Percentiles rank a stretch among this genome's conserved stretches.
These are phyloP conservation scores for Salix dunnii DNA, from an alignment of 345 rosid genomes.

Conservation along the genomic window DNA sequence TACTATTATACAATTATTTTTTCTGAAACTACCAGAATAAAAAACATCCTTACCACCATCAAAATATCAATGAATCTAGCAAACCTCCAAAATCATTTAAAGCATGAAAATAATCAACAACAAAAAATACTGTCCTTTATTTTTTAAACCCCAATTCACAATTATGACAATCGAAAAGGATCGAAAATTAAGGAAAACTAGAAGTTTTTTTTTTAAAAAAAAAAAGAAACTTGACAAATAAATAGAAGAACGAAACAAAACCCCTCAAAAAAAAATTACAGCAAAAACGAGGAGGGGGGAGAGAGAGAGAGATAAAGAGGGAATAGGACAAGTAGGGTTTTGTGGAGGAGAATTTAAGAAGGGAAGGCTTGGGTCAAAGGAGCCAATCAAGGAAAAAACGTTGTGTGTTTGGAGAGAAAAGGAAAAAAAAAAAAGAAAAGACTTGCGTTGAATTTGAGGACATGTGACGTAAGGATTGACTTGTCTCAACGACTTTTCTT, in stretches of 20 bases:
- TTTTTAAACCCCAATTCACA: not conserved
- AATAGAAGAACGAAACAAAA: not conserved
- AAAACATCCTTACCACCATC: not conserved
- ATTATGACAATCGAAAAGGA: not conserved
- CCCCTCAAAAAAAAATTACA: not conserved
- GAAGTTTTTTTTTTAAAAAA: not conserved
- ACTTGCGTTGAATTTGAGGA: too few relatives aligned
- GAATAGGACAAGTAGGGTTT: not conserved
- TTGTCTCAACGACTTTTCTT: too few relatives aligned
- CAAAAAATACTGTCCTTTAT: not conserved
- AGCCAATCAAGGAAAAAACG: not conserved
- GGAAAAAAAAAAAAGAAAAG: not conserved
- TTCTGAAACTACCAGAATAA: not conserved
- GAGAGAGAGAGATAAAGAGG: not conserved
- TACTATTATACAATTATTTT: not conserved
- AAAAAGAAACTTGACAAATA: not conserved
- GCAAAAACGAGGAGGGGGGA: not conserved
- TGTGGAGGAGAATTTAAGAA: conserved; percentile 1
- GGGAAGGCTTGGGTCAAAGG: not conserved
- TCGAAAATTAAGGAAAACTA: not conserved
- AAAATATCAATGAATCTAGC: not conserved
- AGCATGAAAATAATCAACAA: not conserved
- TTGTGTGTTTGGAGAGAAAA: not conserved
- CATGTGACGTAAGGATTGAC: too few relatives aligned
- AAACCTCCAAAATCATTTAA: not conserved